A percentile compares a stretch with the other conserved stretches of the same genome.
Evolutionary conservation across 176 grass and related monocot species (phyloP).

Genomic region (Olyra latifolia): DNA sequence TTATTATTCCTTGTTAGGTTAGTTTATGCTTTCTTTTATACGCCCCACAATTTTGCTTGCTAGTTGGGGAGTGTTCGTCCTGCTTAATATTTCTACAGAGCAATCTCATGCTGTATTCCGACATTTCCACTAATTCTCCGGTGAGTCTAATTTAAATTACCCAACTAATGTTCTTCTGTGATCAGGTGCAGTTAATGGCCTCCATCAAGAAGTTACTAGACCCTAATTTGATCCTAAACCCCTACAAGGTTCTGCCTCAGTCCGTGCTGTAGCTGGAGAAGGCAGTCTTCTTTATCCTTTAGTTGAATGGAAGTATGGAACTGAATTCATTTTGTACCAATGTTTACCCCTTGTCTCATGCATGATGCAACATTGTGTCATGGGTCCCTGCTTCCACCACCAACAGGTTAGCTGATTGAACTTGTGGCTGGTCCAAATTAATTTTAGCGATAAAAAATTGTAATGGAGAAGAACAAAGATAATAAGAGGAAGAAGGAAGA

Average conservation of each 20-base stretch:
- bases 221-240: constrained; percentile 86
- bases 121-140: neutral
- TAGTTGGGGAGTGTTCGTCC: neutral
- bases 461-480: neutral
- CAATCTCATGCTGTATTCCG: neutral
- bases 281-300: constrained; percentile 18
- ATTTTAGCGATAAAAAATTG: neutral
- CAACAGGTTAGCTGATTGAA: constrained; percentile 14
- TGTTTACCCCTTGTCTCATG: neutral
- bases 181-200: constrained; percentile 82
- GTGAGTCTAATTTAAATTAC: neutral
- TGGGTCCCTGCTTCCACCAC: neutral
- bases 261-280: constrained; percentile 46
- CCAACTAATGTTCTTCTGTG: constrained; percentile 3
- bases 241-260: constrained; percentile 90
- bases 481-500: neutral
- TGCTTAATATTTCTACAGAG: neutral
- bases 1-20: neutral
- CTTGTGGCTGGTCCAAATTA: neutral
- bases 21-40: neutral
- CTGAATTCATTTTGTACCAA: neutral
- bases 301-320: neutral
- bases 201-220: constrained; percentile 87
- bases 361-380: neutral
- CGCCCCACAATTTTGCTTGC: neutral